These are phyloP conservation scores for Phytopythium ostracodes DNA, from an alignment of 352 stramenopile species.

Conservation along the genomic window DNA sequence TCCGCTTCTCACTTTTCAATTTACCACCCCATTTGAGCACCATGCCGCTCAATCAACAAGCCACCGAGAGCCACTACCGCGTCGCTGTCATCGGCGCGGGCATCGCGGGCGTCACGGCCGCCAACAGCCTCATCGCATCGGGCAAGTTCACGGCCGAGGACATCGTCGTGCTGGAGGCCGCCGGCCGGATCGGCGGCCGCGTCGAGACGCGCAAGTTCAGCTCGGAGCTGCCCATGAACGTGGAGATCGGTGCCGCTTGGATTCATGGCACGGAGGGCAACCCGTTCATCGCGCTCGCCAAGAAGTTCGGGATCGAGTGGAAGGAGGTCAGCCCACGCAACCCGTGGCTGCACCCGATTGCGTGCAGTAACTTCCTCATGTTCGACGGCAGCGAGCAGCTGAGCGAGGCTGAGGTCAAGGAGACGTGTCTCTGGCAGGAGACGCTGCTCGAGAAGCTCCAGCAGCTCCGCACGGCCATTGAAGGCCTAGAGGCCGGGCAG, in stretches of 20 bases:
- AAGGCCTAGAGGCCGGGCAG: constrained; percentile 10
- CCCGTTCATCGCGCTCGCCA: constrained; percentile 34
- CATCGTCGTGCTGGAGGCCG: constrained; percentile 46
- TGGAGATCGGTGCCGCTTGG: constrained; percentile 57
- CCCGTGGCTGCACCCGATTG: constrained; percentile 46
- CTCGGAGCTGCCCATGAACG: constrained; percentile 27
- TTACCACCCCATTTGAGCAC: background rate
- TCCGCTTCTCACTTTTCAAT: constrained; percentile 4
- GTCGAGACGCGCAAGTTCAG: constrained; percentile 50
- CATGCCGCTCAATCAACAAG: constrained; percentile 4
- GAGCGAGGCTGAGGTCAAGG: constrained; percentile 19
- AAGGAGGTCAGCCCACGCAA: constrained; percentile 53
- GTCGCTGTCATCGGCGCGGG: constrained; percentile 46
- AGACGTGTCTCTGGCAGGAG: constrained; percentile 45
- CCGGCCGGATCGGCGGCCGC: constrained; percentile 43
- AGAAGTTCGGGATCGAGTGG: constrained; percentile 30
- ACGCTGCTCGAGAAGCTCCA: constrained; percentile 43
- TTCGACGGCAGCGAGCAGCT: constrained; percentile 26
- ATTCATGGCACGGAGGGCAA: constrained; percentile 52
- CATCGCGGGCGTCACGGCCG: constrained; percentile 39
- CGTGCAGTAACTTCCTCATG: constrained; percentile 46
- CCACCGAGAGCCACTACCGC: constrained; percentile 14
- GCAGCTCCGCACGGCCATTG: constrained; percentile 19
- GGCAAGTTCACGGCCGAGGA: constrained; percentile 23
- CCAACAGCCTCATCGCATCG: constrained; percentile 33